phyloP scores from a whole-genome alignment of 2,329 filamentous ascomycete genomes.

The Aspergillus sp. region DNA sequence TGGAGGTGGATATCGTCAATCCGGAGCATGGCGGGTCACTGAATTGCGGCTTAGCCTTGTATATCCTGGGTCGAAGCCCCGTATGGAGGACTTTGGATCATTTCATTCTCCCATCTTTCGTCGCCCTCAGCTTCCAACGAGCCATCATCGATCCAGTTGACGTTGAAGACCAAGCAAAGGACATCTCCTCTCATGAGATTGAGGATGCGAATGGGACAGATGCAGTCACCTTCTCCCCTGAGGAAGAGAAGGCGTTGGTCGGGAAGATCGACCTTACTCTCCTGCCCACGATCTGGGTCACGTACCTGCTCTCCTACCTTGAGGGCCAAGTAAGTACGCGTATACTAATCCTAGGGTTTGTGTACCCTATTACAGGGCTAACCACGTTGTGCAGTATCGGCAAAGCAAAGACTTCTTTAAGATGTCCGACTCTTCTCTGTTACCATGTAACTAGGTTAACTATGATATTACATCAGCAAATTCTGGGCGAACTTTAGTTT shows the following conservation, averaged over 20 bases:
- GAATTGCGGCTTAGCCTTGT: no score
- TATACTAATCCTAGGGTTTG: no score
- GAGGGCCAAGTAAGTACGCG: conserved; percentile 21
- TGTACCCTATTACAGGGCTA: no score
- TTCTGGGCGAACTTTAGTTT: no score
- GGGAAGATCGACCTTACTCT: conserved; percentile 47
- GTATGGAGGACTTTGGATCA: neutral
- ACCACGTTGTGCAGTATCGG: no score
- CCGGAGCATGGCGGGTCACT: no score
- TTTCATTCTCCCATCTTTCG: neutral
- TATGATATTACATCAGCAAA: no score
- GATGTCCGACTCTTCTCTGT: no score
- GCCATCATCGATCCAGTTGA: neutral
- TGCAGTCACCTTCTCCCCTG: conserved; percentile 9
- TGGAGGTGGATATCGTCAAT: neutral
- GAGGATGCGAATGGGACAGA: conserved; percentile 15
- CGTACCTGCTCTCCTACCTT: conserved; percentile 52
- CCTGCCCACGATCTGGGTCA: conserved; percentile 50
- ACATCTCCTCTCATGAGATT: conserved; percentile 15
- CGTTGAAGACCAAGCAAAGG: conserved; percentile 8
- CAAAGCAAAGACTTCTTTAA: no score
- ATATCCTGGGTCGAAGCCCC: neutral
- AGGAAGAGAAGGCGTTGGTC: conserved; percentile 46
- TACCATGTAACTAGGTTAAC: no score
- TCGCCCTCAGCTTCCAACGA: neutral